Conservation (phyloP, 352 stramenopile species). For the Peronospora farinosa region DNA sequence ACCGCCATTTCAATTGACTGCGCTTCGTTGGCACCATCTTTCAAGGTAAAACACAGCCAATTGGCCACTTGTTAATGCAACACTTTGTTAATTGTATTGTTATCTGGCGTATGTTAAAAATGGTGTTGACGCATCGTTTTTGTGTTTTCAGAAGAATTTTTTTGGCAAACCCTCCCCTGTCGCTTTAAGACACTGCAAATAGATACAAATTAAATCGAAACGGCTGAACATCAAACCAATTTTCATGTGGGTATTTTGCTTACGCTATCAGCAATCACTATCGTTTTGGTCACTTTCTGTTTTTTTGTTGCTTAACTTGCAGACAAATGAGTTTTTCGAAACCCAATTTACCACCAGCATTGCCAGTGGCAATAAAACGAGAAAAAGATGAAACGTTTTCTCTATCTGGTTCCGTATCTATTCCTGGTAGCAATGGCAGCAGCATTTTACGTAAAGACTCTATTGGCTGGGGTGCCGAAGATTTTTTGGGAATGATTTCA, state of each 20-base stretch:
- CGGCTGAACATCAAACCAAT: no score
- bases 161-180: conserved; percentile 18
- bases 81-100: not conserved
- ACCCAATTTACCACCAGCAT: conserved; percentile 48
- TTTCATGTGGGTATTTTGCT: no score
- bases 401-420: conserved; percentile 29
- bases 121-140: not conserved
- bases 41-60: conserved; percentile 3
- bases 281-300: conserved; percentile 4
- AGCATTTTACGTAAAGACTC: conserved; percentile 68
- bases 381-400: conserved; percentile 36
- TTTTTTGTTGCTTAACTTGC: not conserved
- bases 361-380: conserved; percentile 68
- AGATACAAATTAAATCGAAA: not conserved
- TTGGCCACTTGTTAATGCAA: not conserved
- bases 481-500: conserved; percentile 84
- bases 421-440: conserved; percentile 26
- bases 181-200: conserved; percentile 17
- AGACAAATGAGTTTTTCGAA: conserved; percentile 41
- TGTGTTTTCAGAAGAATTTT: conserved; percentile 1
- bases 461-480: conserved; percentile 76
- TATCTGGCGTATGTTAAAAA: not conserved
- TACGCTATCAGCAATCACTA: not conserved
- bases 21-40: conserved; percentile 2
- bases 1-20: conserved; percentile 1